Base-by-base conservation (phyloP, 768 basidiomycete species). In the Tylopilus felleus region DNA sequence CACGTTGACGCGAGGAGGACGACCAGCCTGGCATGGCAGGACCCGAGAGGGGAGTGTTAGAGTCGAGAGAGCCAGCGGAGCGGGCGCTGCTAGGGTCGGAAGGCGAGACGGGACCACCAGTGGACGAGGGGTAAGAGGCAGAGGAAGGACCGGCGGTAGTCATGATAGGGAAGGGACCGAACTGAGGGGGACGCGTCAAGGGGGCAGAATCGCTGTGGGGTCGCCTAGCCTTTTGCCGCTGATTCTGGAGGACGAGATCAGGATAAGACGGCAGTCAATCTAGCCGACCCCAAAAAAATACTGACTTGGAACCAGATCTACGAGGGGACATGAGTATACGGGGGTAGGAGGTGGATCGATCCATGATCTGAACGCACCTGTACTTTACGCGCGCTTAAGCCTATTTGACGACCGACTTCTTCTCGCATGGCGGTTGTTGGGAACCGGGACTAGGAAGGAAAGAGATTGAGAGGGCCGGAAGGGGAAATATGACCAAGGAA, bases 301-400 rank as follows among this genome's bases (percentile, higher is more conserved):
- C 60, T 19, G 12, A 88, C 90, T 80, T 92, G 90, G 72, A 93
- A 93, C 90, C 90, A 93, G 61, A 93, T 90, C 90, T 93, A 64
- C 4, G 42, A 25, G 53, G n/a, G 25, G 51, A 53, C 27, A 40
- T 58, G 40, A 65, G 48, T 53, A 56, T 55, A 23, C 29, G 53
- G 39, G 51, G n/a, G 23, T 29, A 22, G 51, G 35, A 49, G 31
- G 41, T 8, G 58, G 44, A 50, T 49, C 38, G 39, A 49, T 48
- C 53, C 8, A 23, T 41, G 33, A 44, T 55, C 35, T 22, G 14
- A 7, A 77, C 86, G 65, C 62, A 88, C 90, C 82, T 94, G 91
- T 3, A 94, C 91, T 75, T 93, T 91, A 38, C 91, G 81, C 44
- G 90, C 90, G 67, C 90, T 92, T 65, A 94, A 73, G n/a, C 90